Base-by-base conservation (phyloP, 1,139 yeast genomes). In the Hansenula sp. region DNA sequence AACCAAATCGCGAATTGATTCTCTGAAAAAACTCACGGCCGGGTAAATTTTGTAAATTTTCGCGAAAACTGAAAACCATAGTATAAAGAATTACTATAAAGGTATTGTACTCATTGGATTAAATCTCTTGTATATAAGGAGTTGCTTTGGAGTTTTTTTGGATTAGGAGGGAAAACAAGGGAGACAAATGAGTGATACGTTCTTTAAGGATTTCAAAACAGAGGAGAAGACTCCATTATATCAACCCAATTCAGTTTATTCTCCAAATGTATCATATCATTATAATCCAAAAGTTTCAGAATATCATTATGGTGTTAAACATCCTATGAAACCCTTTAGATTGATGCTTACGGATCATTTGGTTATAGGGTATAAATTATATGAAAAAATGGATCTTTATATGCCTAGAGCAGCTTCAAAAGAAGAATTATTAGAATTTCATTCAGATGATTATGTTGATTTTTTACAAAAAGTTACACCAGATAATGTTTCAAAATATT, bases 301-400 rank as follows among this genome's bases (percentile, higher is more conserved):
- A 52, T 88, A 82, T 62, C 97, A 88, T 57, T 89, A 85, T 62
- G 97, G 97, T 13, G 85, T 88, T 0, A 76, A 81, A 45, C 98
- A 92, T 63, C 98, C 98, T 12, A 92, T 92, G 98, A 92, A 92
- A 59, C 98, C 98, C n/a, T 88, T 92, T 61, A 67, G 98, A 46
- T 69, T 92, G 43, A 84, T 90, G 90, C 72, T 92, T 17, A 92
- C 98, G 0, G 97, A 92, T 63, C 97, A 89, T 61, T 66, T 92
- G 48, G 94, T 92, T 34, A 77, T 84, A 21, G 79, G 86, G 6
- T 92, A 92, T 64, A 88, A 88, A 45, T 66, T 92, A 34, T 88
- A 89, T 57, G 90, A 89, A 52, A 73, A 82, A 50, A 88, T 92
- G 97, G 97, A 92, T 56, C 62, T 90, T 27, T 92, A 85, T 61